Conservation (phyloP, 169 alveolate species). For the Besnoitia besnoiti region DNA sequence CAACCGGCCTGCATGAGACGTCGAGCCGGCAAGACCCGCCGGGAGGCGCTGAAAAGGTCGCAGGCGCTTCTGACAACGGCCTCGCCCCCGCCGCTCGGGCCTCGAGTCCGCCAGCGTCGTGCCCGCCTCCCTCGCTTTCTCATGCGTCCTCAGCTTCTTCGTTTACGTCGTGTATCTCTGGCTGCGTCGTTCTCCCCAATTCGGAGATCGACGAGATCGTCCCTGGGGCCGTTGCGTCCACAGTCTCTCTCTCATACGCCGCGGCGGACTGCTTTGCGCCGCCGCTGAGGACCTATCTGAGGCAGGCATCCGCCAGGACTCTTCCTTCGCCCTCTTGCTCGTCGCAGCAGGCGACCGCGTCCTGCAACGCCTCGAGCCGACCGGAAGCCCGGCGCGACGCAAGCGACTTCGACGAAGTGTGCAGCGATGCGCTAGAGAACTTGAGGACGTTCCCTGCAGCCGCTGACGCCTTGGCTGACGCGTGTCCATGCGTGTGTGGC, state of each 20-base stretch:
- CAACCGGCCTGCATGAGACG: background rate
- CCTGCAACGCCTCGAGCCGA: background rate
- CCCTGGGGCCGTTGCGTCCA: background rate
- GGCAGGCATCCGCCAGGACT: background rate
- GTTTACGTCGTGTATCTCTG: background rate
- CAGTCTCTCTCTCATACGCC: background rate
- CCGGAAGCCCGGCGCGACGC: too few relatives aligned
- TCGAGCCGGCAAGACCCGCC: too few relatives aligned
- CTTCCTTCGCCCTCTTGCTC: background rate
- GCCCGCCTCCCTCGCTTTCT: too few relatives aligned
- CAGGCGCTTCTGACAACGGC: conserved; percentile 46
- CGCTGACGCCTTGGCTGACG: background rate
- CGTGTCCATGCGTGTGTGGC: background rate
- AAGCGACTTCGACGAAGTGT: background rate
- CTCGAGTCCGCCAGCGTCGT: too few relatives aligned
- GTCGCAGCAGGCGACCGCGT: too few relatives aligned
- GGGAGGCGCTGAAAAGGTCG: conserved; percentile 38
- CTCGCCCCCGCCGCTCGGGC: conserved; percentile 57
- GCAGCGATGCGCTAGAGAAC: background rate
- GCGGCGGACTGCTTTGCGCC: background rate
- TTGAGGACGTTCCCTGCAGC: background rate
- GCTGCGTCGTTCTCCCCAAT: background rate
- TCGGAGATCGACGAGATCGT: background rate
- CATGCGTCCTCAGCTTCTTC: conserved; percentile 21
- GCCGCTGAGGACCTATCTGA: background rate